Base-by-base conservation (phyloP, 768 basidiomycete species). In the Ramaria sp. region DNA sequence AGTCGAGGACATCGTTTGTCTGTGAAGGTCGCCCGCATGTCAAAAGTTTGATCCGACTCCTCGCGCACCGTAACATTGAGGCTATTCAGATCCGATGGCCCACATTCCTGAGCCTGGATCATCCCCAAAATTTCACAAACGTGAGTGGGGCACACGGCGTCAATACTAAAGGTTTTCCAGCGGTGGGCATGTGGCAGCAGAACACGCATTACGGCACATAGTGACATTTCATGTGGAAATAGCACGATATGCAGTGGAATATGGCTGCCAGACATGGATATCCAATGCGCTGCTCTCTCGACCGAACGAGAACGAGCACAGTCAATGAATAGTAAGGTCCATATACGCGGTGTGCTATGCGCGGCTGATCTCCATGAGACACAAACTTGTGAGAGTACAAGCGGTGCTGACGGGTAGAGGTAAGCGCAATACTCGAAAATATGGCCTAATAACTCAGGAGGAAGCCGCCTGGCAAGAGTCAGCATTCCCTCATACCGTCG, bases 331-430 rank as follows among this genome's bases (percentile, higher is more conserved):
- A 83, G 62, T 63, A 75, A 70, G 4, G 80, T 79, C 83, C 82
- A 84, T 22, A 81, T 72, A 20, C 72, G 68, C n/a, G 81, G 79
- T 38, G 71, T 69, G 41, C 65, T 66, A 15, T 49, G 48, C 24
- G 78, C 71, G 0, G 80, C 81, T 60, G 70, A 73, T 55, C 81
- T 73, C 83, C 83, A 85, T 51, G 74, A 69, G 3, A 75, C 72
- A 62, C 81, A 84, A 42, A 83, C 80, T 48, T 81, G 78, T 10
- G 81, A 83, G 42, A 73, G 74, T 33, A 75, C 70, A 13, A 84
- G 63, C 19, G 82, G 82, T 19, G 76, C 78, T 27, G 74, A 72
- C 27, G 75, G 75, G 77, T 79, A 82, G 12, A 78, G 76, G 47
- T 72, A 71, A 4, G 75, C 73, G 64, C 79, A 80, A 39, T 71